Base-by-base conservation (phyloP, 768 basidiomycete genomes). In the Mycena capillaripes region DNA sequence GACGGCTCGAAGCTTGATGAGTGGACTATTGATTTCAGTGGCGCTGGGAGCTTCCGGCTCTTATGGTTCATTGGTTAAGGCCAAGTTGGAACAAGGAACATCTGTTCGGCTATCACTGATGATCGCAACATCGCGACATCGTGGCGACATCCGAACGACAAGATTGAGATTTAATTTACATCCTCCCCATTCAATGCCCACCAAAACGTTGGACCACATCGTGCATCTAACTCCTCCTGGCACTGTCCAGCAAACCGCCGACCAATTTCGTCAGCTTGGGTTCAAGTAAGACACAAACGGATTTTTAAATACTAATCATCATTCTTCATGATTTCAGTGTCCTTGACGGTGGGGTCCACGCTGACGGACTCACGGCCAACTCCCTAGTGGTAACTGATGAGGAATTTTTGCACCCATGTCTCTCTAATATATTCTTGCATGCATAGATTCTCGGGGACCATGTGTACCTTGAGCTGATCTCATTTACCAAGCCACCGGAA, bases 151-250 rank as follows among this genome's bases (percentile, higher is more conserved):
- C 38, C 38, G 38, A 38, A 38, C 38, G 38, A 10, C 2, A 38
- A 16, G 11, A 16, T 38, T 10, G 38, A 10, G 2, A 3, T 38
- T n/a, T 46, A 6, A 8, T n/a, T 6, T 17, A 17, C 44, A 50
- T 11, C n/a, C 48, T 50, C 19, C 27, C n/a, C 27, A 32, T 27
- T 19, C 50, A 23, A 79, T 69, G 64, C 81, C 83, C 21, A 89
- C 87, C 2, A 82, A 79, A 52, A 87, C 79, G 32, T 76, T 93
- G 14, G 93, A 94, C 72, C 93, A 94, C 73, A 89, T 94, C 67
- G 87, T 94, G 0, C 89, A 93, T 77, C 83, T 94, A n/a, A 90
- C 90, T 0, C 89, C 92, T 0, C 90, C 92, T 1, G 91, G 88
- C 0, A 84, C 89, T 0, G 83, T 93, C 12, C 77, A 84, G 23